Base-by-base conservation (phyloP, 1,284 basidiomycete genomes). In the Sphagnurus paluster region DNA sequence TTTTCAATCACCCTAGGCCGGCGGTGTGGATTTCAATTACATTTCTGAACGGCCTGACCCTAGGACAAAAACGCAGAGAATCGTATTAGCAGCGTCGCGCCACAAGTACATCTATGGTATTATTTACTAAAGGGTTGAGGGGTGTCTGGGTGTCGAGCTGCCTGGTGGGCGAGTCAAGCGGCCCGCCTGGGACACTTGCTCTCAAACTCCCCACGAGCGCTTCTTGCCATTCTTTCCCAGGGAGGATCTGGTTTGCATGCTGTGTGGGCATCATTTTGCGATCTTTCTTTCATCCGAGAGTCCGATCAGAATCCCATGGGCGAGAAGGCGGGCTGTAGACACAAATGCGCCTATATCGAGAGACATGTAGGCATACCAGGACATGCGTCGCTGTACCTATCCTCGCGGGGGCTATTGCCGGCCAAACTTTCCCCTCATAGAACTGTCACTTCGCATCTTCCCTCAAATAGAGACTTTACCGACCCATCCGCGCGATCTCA, bases 241-340 rank as follows among this genome's bases (percentile, higher is more conserved):
- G 10, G 21, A 43, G 38, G 48, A 52, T 52, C 47, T n/a, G n/a
- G n/a, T n/a, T n/a, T n/a, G n/a, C n/a, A 46, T 42, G 39, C 41
- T 46, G 36, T 33, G 28, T 48, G 46, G 39, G 44, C 46, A 51
- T 48, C 48, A 48, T 20, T 46, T 54, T 25, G 43, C 43, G 52
- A 54, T 54, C 11, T 30, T 43, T 45, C 41, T 39, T 32, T 24
- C 25, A 48, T 44, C 44, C 48, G 43, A 46, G 45, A 54, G 56
- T 58, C 59, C 60, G 62, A 63, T 64, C 61, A 62, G 35, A 53
- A 55, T 43, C 49, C 37, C 45, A 55, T 54, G 60, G n/a, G 59
- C 46, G 40, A 42, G 56, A 64, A 56, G 55, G 56, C 54, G 58
- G 60, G 50, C 50, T 42, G 28, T 40, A 24, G 42, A 42, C 19